Percentiles rank a stretch among this genome's conserved stretches.
phyloP scores from a whole-genome alignment of 1,284 basidiomycete species.

The Cryptococcus floricola region DNA sequence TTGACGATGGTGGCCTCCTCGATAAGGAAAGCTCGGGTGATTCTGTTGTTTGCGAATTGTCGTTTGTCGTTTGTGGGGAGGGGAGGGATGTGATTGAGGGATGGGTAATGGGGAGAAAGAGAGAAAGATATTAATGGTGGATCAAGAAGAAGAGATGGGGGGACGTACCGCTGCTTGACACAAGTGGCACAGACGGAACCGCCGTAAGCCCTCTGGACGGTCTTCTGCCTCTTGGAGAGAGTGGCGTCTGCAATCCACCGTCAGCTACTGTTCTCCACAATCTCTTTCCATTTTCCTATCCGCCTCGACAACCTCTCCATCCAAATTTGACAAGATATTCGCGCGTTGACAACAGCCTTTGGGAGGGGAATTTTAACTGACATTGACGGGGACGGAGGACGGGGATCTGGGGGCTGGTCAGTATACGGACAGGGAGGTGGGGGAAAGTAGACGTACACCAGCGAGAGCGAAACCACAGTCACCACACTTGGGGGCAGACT shows the following conservation, averaged over 20 bases:
- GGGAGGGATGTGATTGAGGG: not conserved
- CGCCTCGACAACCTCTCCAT: not conserved
- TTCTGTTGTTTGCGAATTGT: constrained; percentile 55
- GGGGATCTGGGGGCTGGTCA: constrained; percentile 60
- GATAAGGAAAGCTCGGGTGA: constrained; percentile 96
- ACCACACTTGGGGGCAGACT: constrained; percentile 85
- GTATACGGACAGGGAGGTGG: not conserved
- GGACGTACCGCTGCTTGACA: constrained; percentile 76
- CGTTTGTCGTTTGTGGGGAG: not conserved
- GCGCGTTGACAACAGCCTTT: not conserved
- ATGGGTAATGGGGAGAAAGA: constrained; percentile 52
- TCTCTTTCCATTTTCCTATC: not conserved
- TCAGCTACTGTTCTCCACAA: not conserved
- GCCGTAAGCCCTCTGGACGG: constrained; percentile 88
- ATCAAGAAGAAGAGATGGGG: not conserved
- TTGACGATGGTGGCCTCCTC: constrained; percentile 99
- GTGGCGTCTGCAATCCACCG: constrained; percentile 59
- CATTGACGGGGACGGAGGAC: constrained; percentile 86
- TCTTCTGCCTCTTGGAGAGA: constrained; percentile 93
- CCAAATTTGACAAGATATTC: not conserved
- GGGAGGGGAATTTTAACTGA: constrained; percentile 23
- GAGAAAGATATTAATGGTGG: not conserved
- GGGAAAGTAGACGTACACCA: constrained; percentile 63
- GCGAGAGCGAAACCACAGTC: constrained; percentile 89
- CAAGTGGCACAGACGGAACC: constrained; percentile 91